Conservation (phyloP, 2,329 filamentous ascomycete genomes). For the Diaporthe longicolla region DNA sequence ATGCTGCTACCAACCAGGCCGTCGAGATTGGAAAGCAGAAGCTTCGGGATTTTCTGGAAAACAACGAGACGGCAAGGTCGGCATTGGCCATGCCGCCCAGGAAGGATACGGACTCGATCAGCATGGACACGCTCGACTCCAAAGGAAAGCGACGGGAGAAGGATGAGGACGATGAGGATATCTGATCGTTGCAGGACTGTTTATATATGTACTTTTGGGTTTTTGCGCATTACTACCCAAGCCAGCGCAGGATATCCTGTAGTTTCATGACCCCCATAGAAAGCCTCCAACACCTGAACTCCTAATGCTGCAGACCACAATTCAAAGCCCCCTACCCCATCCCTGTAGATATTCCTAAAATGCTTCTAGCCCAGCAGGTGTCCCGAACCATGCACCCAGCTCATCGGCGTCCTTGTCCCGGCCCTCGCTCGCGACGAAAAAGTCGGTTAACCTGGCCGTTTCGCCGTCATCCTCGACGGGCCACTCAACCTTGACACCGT, state of each 20-base stretch:
- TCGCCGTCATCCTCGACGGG: slow-evolving; percentile 80
- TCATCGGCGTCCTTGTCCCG: slow-evolving; percentile 71
- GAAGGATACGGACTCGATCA: slow-evolving; percentile 63
- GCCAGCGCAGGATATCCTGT: slow-evolving; percentile 38
- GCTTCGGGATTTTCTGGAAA: slow-evolving; percentile 90
- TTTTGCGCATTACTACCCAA: slow-evolving; percentile 23
- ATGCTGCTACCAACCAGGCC: slow-evolving; percentile 88
- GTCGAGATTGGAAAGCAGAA: slow-evolving; percentile 93
- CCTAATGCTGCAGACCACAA: slow-evolving; percentile 30
- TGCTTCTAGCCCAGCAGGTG: slow-evolving; percentile 75
- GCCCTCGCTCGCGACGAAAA: slow-evolving; percentile 67
- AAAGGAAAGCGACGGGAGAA: slow-evolving; percentile 66
- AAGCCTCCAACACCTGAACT: slow-evolving; percentile 36
- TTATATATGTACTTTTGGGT: slow-evolving; percentile 37
- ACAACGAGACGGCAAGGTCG: slow-evolving; percentile 85
- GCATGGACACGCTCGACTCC: slow-evolving; percentile 73
- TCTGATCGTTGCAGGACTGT: slow-evolving; percentile 52
- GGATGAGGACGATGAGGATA: slow-evolving; percentile 72
- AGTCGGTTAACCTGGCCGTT: slow-evolving; percentile 81
- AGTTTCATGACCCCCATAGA: slow-evolving; percentile 35
- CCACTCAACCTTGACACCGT: slow-evolving; percentile 85
- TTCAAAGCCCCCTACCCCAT: not conserved
- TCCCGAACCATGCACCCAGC: slow-evolving; percentile 86
- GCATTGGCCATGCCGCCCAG: slow-evolving; percentile 81
- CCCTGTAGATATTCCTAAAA: slow-evolving; percentile 65